phyloP scores from a whole-genome alignment of 176 grass and related monocot genomes.

The Zizania latifolia region DNA sequence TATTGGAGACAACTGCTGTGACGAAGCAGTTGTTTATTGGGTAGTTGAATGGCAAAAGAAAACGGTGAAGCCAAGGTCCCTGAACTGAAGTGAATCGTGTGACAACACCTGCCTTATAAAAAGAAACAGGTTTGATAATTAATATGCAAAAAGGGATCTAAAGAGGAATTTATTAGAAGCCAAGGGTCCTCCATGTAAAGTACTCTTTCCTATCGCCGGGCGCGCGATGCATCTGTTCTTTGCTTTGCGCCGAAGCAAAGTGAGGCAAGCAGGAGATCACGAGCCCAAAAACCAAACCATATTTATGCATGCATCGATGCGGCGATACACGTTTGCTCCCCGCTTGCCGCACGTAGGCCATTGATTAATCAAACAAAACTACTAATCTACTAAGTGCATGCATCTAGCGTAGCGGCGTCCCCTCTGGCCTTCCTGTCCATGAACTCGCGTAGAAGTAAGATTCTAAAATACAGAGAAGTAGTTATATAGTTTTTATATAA shows the following conservation, averaged over 20 bases:
- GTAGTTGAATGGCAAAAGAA: too few relatives aligned
- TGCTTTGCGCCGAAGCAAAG: constrained; percentile 76
- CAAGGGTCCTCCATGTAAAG: background rate
- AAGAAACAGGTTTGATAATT: background rate
- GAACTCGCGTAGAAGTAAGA: background rate
- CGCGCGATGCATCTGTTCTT: constrained; percentile 39
- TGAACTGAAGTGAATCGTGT: too few relatives aligned
- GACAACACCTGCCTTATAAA: background rate
- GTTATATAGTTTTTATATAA: too few relatives aligned
- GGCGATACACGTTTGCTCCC: background rate
- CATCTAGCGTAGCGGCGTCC: too few relatives aligned
- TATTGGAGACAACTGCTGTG: too few relatives aligned
- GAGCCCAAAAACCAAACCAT: constrained; percentile 5
- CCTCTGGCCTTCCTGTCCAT: background rate
- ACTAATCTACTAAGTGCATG: background rate
- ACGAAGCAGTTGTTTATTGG: too few relatives aligned
- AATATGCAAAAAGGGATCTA: accelerated
- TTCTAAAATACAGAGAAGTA: too few relatives aligned
- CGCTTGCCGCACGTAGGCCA: background rate
- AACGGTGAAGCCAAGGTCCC: too few relatives aligned
- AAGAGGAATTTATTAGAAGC: accelerated
- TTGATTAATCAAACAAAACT: background rate
- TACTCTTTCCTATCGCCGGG: background rate
- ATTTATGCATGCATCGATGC: background rate
- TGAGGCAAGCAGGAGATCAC: background rate